Conservation (phyloP, 441 rosid species). For the Manihot esculenta region DNA sequence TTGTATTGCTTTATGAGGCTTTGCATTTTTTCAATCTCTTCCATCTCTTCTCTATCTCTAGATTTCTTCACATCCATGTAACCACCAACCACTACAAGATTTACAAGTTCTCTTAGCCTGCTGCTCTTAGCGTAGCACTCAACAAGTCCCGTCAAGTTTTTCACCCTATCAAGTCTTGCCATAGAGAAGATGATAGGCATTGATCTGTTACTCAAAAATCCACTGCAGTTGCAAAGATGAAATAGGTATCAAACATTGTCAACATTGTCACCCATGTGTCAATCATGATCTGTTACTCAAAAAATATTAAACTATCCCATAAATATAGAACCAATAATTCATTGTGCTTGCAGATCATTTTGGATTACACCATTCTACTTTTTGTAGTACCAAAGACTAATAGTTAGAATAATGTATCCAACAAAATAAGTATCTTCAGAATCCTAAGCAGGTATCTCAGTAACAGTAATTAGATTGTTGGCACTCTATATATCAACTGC, state of each 20-base stretch:
- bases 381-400: not conserved
- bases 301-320: not conserved
- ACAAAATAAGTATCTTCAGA: too few species aligned
- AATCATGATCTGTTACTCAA: too few species aligned
- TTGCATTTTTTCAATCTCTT: constrained; percentile 67
- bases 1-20: constrained; percentile 44
- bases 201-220: constrained; percentile 40
- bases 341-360: not conserved
- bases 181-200: constrained; percentile 69
- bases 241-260: not conserved
- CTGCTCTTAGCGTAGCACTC: constrained; percentile 55
- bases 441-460: too few species aligned
- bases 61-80: constrained; percentile 51
- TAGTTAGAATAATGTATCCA: not conserved
- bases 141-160: constrained; percentile 61
- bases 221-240: constrained; percentile 36
- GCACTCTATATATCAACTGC: too few species aligned
- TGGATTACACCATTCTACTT: not conserved
- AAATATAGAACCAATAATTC: not conserved
- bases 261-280: not conserved
- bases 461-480: too few species aligned
- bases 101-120: constrained; percentile 53
- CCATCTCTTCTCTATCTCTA: constrained; percentile 64
- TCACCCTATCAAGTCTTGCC: constrained; percentile 73
- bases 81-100: constrained; percentile 69